Evolutionary conservation across 495 filamentous ascomycete genomes (phyloP).

Genomic region (Aspergillus hancockii): DNA sequence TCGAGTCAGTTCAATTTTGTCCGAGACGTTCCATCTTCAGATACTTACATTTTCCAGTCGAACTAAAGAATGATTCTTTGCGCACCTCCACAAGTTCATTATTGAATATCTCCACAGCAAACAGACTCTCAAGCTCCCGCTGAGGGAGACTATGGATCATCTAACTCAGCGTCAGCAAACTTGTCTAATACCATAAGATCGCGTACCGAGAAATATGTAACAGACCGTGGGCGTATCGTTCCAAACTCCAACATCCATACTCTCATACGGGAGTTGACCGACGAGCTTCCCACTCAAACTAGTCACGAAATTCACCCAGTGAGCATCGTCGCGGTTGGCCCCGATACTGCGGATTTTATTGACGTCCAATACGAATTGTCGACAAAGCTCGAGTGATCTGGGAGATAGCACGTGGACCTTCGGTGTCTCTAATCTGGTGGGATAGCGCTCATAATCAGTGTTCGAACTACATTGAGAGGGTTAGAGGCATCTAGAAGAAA

Average conservation of each 20-base stretch:
- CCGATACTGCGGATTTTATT: conserved; percentile 28
- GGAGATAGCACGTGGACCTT: conserved; percentile 34
- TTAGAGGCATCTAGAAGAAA: neutral
- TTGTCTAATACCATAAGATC: neutral
- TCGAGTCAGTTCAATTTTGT: neutral
- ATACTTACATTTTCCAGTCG: conserved; percentile 20
- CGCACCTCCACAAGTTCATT: conserved; percentile 19
- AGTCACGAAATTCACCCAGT: conserved; percentile 34
- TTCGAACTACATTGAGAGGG: conserved; percentile 16
- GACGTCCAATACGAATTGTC: conserved; percentile 29
- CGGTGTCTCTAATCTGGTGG: conserved; percentile 26
- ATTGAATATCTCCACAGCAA: conserved; percentile 4
- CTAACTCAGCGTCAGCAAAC: conserved; percentile 4
- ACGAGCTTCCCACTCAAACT: conserved; percentile 27
- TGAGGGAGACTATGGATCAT: conserved; percentile 39
- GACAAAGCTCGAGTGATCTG: conserved; percentile 30
- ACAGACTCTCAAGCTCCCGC: conserved; percentile 27
- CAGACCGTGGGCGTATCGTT: conserved; percentile 29
- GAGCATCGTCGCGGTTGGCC: conserved; percentile 23
- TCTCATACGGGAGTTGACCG: conserved; percentile 32
- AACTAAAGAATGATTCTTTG: conserved; percentile 27
- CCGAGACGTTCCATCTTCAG: neutral
- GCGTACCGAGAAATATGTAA: neutral
- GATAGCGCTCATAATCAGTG: conserved; percentile 30
- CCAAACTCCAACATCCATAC: conserved; percentile 30